A percentile compares a stretch with the other conserved stretches of the same genome.
Conservation (phyloP, 192 early-diverging fungal species). For the Rhizophagus clarus region DNA sequence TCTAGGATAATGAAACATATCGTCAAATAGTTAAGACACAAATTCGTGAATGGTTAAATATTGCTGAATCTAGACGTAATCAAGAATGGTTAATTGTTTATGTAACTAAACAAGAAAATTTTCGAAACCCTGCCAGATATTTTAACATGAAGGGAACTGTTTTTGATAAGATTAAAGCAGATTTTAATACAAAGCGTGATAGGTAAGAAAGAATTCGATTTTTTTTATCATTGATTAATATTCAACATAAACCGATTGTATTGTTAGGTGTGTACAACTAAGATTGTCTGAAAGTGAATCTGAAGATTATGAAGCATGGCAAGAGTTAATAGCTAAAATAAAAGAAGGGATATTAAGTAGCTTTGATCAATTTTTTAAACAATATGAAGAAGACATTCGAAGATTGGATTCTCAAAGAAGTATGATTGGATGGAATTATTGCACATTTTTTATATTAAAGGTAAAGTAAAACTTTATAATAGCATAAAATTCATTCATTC, state of each 20-base stretch:
- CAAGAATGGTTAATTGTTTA: slow-evolving; percentile 92
- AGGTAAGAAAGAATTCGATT: slow-evolving; percentile 41
- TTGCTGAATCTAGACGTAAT: slow-evolving; percentile 73
- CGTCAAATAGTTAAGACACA: slow-evolving; percentile 61
- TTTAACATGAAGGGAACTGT: slow-evolving; percentile 67
- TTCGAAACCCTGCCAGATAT: slow-evolving; percentile 55
- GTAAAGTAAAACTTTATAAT: slow-evolving; percentile 34
- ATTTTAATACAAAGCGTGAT: slow-evolving; percentile 75
- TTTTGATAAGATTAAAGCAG: slow-evolving; percentile 84
- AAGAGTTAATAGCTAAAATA: slow-evolving; percentile 68
- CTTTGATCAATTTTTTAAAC: slow-evolving; percentile 77
- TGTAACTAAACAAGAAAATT: slow-evolving; percentile 57
- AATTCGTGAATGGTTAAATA: slow-evolving; percentile 79
- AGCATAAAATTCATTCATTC: no score
- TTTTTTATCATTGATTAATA: background rate
- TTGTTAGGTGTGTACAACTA: slow-evolving; percentile 49
- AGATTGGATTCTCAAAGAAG: slow-evolving; percentile 88
- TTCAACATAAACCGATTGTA: background rate
- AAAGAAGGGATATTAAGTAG: slow-evolving; percentile 73
- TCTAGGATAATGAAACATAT: slow-evolving; percentile 79
- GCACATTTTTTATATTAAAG: slow-evolving; percentile 94
- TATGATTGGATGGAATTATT: slow-evolving; percentile 99
- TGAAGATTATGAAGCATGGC: slow-evolving; percentile 69
- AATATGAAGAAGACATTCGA: slow-evolving; percentile 88
- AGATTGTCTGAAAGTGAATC: slow-evolving; percentile 52